phyloP scores from a whole-genome alignment of 2,329 filamentous ascomycete species.

The Arthrobotrys sinensis region DNA sequence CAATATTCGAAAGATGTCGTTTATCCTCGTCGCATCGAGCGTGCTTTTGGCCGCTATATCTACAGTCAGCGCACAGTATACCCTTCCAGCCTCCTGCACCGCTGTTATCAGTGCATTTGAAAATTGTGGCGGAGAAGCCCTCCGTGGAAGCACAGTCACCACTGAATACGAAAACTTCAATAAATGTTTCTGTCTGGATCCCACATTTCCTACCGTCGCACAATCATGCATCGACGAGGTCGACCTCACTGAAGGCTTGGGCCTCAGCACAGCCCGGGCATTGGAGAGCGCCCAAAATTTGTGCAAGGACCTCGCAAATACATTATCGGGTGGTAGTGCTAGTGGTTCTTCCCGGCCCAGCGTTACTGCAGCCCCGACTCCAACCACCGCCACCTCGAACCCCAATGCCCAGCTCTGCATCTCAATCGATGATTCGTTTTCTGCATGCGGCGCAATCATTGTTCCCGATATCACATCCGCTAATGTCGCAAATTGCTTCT shows the following conservation, averaged over 20 bases:
- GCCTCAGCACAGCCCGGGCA: not conserved
- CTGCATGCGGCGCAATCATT: not conserved
- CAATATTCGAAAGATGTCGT: not conserved
- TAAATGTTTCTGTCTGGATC: constrained; percentile 12
- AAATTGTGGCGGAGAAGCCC: constrained; percentile 2
- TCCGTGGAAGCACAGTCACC: not conserved
- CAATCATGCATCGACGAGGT: constrained; percentile 10
- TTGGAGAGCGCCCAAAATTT: not conserved
- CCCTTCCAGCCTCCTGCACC: constrained; percentile 3
- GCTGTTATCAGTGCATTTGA: not conserved
- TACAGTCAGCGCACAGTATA: constrained; percentile 24
- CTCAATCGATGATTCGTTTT: not conserved
- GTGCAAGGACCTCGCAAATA: not conserved
- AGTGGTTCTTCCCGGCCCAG: too few relatives aligned
- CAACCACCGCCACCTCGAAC: not conserved
- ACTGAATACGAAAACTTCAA: constrained; percentile 8
- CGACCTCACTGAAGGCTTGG: not conserved
- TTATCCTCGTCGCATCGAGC: not conserved
- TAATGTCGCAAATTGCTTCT: not conserved
- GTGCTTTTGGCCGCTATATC: not conserved
- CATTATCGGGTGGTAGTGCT: too few relatives aligned
- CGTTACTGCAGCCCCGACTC: not conserved
- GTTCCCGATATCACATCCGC: not conserved
- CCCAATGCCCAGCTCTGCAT: constrained; percentile 4
- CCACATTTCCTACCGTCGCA: not conserved